Evolutionary conservation across 768 basidiomycete species (phyloP), one percentile per base, ranked within the genome.

Genomic region (Boletus tylopilopsis): DNA sequence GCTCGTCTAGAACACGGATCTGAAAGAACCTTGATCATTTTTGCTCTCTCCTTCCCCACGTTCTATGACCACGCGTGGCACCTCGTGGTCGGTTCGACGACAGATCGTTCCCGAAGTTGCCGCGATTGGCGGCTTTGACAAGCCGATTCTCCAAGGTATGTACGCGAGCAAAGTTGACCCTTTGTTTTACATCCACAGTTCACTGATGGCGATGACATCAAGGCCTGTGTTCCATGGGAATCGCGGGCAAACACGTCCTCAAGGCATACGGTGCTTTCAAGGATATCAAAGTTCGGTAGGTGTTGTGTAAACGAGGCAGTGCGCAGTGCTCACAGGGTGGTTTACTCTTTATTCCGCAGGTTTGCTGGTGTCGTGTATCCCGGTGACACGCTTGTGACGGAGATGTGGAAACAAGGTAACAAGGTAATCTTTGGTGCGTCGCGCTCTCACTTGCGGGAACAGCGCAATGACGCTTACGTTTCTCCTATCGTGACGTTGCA

Each of bases 381-480:
- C 2, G 95, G 94, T 0, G 94, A 98, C 70, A 98, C 95, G 2
- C 77, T 98, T 45, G 75, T 93, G 12, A 99, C 95, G 0, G 84
- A 92, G 66, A 97, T 98, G 95, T 99, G 96, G 96, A 96, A 94
- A 66, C 93, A 96, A 60, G 90, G 86, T 2, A 69, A 78, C 53
- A 96, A 84, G 70, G 85, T 98, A 46, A 83, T 97, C 42, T 99
- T 99, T 68, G 74, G 93, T 96, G 59, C 65, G 91, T 78, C 10
- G 18, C 35, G 4, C 23, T 29, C 49, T 19, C n/a, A n/a, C 1
- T 9, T 13, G 15, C 9, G 13, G 12, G 30, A 6, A 13, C 10
- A n/a, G n/a, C n/a, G n/a, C 3, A 9, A 8, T 16, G n/a, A 8
- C 42, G 18, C 54, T 57, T 34, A 50, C 21, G n/a, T n/a, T n/a